These are phyloP conservation scores for Pseudotulostoma volvatum DNA, from an alignment of 495 filamentous ascomycete genomes.

Conservation along the genomic window DNA sequence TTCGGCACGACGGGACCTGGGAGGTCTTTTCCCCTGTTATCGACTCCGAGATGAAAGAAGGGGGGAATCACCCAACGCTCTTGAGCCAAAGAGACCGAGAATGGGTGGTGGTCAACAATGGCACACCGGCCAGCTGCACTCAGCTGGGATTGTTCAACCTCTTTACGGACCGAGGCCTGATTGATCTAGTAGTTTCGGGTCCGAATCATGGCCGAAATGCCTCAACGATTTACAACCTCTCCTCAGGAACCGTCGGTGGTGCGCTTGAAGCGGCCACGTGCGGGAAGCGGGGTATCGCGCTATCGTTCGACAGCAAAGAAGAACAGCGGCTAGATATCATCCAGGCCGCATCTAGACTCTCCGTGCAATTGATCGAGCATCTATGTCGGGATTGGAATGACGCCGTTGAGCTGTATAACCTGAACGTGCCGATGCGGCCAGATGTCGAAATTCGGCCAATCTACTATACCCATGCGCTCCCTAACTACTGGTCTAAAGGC, in stretches of 20 bases:
- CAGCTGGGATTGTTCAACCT: constrained; percentile 84
- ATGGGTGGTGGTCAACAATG: constrained; percentile 79
- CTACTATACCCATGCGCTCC: constrained; percentile 60
- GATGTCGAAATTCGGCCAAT: constrained; percentile 47
- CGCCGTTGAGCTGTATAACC: constrained; percentile 68
- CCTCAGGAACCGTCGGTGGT: constrained; percentile 76
- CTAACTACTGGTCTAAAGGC: constrained; percentile 72
- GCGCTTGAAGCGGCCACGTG: constrained; percentile 85
- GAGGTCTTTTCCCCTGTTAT: neutral
- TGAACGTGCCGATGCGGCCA: constrained; percentile 63
- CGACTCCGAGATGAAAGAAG: constrained; percentile 22
- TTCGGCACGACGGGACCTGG: constrained; percentile 38
- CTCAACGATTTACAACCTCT: constrained; percentile 78
- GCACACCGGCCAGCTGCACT: constrained; percentile 71
- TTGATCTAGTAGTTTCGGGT: constrained; percentile 79
- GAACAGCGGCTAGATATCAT: constrained; percentile 58
- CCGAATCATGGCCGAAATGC: constrained; percentile 94
- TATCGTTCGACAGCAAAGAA: constrained; percentile 68
- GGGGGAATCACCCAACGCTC: constrained; percentile 16
- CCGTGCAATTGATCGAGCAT: constrained; percentile 59
- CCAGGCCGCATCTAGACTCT: constrained; percentile 44
- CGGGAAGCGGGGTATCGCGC: constrained; percentile 54
- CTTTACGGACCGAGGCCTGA: constrained; percentile 52
- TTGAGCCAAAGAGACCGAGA: constrained; percentile 19
- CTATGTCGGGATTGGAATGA: constrained; percentile 54